A percentile compares a stretch with the other conserved stretches of the same genome.
These are phyloP conservation scores for Naganishia vishniacii DNA, from an alignment of 768 basidiomycete genomes.

Conservation along the genomic window DNA sequence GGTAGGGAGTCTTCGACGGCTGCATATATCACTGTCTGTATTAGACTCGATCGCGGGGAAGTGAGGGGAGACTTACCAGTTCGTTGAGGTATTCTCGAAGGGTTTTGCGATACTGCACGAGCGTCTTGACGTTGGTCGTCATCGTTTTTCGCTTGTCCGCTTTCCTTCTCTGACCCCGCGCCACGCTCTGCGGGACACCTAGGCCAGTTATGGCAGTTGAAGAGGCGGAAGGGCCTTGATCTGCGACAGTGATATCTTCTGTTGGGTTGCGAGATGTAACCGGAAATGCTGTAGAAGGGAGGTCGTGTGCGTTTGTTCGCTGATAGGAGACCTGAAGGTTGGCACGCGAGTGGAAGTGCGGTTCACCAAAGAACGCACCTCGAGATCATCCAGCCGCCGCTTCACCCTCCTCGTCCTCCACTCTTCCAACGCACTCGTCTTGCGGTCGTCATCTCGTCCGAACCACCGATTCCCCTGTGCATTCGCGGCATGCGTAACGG, in stretches of 20 bases:
- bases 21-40: too few species aligned
- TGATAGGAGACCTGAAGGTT: neutral
- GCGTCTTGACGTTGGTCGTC: neutral
- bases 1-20: neutral
- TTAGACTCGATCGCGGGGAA: neutral
- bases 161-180: neutral
- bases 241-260: neutral
- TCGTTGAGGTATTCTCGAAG: neutral
- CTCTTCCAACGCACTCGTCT: neutral
- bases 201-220: neutral
- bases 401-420: neutral
- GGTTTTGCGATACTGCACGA: neutral
- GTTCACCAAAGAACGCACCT: neutral
- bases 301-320: neutral
- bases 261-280: neutral
- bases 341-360: neutral
- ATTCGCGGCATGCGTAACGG: neutral
- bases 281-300: neutral
- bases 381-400: neutral
- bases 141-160: neutral
- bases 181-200: neutral
- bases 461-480: neutral
- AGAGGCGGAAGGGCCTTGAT: neutral
- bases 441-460: neutral
- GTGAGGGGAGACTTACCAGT: neutral